phyloP scores from a whole-genome alignment of 179 eudicot species.

The Spinacia oleracea region DNA sequence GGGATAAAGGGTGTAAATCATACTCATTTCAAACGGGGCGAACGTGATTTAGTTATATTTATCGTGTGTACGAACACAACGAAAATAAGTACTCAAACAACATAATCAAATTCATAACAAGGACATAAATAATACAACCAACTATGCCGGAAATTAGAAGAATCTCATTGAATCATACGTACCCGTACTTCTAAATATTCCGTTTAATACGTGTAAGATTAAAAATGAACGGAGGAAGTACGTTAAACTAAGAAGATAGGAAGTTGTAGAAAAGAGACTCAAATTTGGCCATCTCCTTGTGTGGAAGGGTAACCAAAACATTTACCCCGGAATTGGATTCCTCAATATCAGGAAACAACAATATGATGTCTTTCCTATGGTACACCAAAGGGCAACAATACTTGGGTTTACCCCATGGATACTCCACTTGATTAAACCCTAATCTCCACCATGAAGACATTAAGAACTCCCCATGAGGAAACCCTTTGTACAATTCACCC shows the following conservation, averaged over 20 bases:
- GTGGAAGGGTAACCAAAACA: constrained; percentile 77
- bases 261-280: constrained; percentile 48
- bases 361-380: constrained; percentile 74
- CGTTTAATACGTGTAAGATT: too few relatives aligned
- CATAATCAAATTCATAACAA: background rate
- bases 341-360: constrained; percentile 69
- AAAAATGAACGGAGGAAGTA: too few relatives aligned
- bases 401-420: constrained; percentile 87
- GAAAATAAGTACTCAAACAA: background rate
- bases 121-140: background rate
- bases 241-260: constrained; percentile 1
- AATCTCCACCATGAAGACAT: constrained; percentile 91
- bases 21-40: too few relatives aligned
- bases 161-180: too few relatives aligned
- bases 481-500: constrained; percentile 77
- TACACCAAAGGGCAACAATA: constrained; percentile 82
- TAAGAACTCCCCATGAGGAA: constrained; percentile 80
- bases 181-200: background rate
- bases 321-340: constrained; percentile 55
- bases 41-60: background rate
- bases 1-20: too few relatives aligned
- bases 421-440: constrained; percentile 70
- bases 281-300: constrained; percentile 65
- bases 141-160: too few relatives aligned
- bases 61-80: background rate